Conservation (phyloP, 2,329 filamentous ascomycete genomes). For the Colletotrichum sp. region DNA sequence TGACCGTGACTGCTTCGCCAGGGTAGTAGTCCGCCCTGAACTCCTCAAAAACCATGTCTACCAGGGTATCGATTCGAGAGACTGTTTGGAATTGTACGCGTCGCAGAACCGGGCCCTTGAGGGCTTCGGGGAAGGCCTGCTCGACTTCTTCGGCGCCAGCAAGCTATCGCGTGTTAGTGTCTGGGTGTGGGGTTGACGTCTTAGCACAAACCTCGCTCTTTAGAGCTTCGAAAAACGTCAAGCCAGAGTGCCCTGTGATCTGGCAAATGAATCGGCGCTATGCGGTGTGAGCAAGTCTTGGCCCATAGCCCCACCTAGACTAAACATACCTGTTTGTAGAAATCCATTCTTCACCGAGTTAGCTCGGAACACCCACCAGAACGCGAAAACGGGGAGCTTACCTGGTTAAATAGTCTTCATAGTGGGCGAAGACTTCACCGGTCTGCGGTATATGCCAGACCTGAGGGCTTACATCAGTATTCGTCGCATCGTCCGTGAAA, state of each 20-base stretch:
- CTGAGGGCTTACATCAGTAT: slow-evolving; percentile 48
- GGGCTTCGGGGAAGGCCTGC: slow-evolving; percentile 85
- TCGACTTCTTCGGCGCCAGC: slow-evolving; percentile 88
- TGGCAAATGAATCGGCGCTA: slow-evolving; percentile 92
- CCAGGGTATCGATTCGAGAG: slow-evolving; percentile 84
- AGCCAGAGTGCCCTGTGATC: slow-evolving; percentile 89
- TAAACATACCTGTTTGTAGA: slow-evolving; percentile 80
- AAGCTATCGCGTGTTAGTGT: slow-evolving; percentile 50
- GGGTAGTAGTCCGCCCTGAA: slow-evolving; percentile 93
- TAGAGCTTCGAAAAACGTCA: slow-evolving; percentile 91
- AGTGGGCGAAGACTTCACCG: slow-evolving; percentile 85
- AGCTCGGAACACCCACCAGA: slow-evolving; percentile 23
- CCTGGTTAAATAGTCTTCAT: slow-evolving; percentile 87
- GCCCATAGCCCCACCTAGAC: slow-evolving; percentile 9
- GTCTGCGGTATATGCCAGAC: slow-evolving; percentile 92
- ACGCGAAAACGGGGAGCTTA: slow-evolving; percentile 44
- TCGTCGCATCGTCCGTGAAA: slow-evolving; percentile 16
- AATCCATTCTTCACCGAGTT: slow-evolving; percentile 73
- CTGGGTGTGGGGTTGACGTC: not conserved
- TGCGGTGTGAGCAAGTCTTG: slow-evolving; percentile 16
- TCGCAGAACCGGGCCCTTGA: slow-evolving; percentile 89
- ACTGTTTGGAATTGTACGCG: slow-evolving; percentile 91
- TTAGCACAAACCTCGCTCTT: slow-evolving; percentile 78
- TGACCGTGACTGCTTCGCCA: slow-evolving; percentile 80
- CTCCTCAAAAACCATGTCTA: slow-evolving; percentile 72